Evolutionary conservation across 768 basidiomycete genomes (phyloP).

Genomic region (Suillus occidentalis): DNA sequence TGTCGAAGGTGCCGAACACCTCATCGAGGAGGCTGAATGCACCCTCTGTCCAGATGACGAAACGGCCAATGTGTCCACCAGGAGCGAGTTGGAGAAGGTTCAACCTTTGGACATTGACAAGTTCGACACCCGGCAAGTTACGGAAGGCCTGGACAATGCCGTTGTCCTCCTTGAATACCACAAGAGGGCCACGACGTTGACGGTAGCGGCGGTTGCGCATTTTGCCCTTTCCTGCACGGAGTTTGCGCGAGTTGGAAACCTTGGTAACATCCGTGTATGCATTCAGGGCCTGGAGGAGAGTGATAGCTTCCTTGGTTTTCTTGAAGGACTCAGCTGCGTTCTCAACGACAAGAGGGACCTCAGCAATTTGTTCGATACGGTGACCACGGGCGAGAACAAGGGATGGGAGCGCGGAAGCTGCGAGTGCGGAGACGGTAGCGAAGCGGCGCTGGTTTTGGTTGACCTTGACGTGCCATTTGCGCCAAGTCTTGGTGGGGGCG

Average conservation of each 20-base stretch:
- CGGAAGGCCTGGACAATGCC: constrained; percentile 99
- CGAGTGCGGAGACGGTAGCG: constrained; percentile 95
- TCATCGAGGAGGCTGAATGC: constrained; percentile 93
- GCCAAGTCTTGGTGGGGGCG: constrained; percentile 99
- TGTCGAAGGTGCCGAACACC: constrained; percentile 94
- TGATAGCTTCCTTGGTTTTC: constrained; percentile 97
- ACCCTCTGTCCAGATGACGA: constrained; percentile 98
- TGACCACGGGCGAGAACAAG: constrained; percentile 99
- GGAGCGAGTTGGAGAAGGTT: constrained; percentile 99
- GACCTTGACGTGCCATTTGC: constrained; percentile 99
- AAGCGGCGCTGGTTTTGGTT: constrained; percentile 99
- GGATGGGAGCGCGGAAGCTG: constrained; percentile 92
- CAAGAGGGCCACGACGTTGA: constrained; percentile 94
- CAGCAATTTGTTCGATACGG: constrained; percentile 95
- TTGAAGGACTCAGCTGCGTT: constrained; percentile 79
- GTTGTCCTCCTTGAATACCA: constrained; percentile 96
- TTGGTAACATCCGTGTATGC: constrained; percentile 94
- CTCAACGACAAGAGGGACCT: constrained; percentile 92
- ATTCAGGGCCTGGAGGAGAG: constrained; percentile 85
- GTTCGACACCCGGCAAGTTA: constrained; percentile 97
- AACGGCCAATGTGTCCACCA: constrained; percentile 98
- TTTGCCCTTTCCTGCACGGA: constrained; percentile 97
- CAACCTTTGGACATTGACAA: constrained; percentile 89
- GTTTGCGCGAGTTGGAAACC: constrained; percentile 95
- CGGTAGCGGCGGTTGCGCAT: constrained; percentile 95